Conservation (phyloP, 1,284 basidiomycete genomes). For the Rhodotorula sp. region DNA sequence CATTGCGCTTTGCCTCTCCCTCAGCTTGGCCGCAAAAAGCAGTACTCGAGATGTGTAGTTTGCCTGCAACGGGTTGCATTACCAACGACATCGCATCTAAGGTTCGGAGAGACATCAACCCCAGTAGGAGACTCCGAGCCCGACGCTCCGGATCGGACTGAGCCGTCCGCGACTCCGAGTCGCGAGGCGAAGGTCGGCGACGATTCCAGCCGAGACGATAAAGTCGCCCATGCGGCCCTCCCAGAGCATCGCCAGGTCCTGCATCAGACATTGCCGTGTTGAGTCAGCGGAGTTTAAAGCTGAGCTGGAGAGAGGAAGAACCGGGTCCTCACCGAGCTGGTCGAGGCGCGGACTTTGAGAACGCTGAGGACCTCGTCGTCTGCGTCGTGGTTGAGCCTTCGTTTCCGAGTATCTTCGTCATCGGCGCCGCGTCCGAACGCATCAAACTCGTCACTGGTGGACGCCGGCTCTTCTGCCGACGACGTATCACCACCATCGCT, state of each 20-base stretch:
- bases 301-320: no score
- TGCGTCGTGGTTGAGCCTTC: conserved; percentile 12
- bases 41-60: no score
- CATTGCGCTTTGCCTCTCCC: conserved; percentile 51
- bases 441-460: conserved; percentile 16
- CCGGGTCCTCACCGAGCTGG: conserved; percentile 68
- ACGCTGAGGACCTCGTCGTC: conserved; percentile 68
- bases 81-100: no score
- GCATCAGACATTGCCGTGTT: conserved; percentile 22
- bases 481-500: background rate
- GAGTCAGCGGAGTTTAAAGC: background rate
- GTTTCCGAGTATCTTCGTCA: background rate
- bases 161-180: conserved; percentile 55
- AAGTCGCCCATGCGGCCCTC: conserved; percentile 87
- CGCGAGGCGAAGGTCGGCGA: conserved; percentile 76
- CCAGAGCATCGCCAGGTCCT: conserved; percentile 90
- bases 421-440: conserved; percentile 31
- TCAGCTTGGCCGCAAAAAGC: conserved; percentile 42
- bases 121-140: conserved; percentile 84
- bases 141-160: conserved; percentile 75
- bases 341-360: conserved; percentile 82
- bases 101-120: conserved; percentile 1
- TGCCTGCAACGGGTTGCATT: background rate
- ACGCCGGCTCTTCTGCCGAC: background rate
- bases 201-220: conserved; percentile 81